Conservation (phyloP, 495 filamentous ascomycete genomes). For the Rusavskia elegans region DNA sequence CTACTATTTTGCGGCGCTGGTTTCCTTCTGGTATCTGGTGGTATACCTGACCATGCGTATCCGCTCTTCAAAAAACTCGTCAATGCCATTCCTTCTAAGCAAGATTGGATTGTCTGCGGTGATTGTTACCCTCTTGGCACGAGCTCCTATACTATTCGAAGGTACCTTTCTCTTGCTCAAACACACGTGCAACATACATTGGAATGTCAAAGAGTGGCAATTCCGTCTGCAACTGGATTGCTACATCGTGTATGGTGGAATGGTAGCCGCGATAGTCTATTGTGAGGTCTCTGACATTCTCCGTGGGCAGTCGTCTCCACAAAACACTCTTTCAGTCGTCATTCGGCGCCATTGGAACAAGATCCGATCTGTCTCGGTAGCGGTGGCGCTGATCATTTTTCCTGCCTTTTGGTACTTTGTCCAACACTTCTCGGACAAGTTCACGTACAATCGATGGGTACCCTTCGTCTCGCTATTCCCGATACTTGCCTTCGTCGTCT, state of each 20-base stretch:
- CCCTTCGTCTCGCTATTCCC: conserved; percentile 39
- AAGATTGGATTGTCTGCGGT: conserved; percentile 34
- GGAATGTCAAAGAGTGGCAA: conserved; percentile 29
- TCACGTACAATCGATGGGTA: conserved; percentile 31
- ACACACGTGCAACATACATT: conserved; percentile 22
- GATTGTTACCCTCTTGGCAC: conserved; percentile 25
- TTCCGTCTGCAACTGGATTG: conserved; percentile 31
- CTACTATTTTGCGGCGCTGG: conserved; percentile 45
- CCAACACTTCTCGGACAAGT: conserved; percentile 18
- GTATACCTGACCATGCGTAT: conserved; percentile 32
- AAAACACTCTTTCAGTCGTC: background rate
- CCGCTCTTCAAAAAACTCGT: conserved; percentile 23
- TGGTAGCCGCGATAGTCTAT: conserved; percentile 29
- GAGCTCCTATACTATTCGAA: conserved; percentile 29
- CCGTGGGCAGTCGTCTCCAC: background rate
- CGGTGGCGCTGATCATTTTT: conserved; percentile 12
- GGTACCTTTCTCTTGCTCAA: conserved; percentile 19
- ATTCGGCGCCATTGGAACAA: conserved; percentile 10
- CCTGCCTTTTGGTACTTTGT: conserved; percentile 20
- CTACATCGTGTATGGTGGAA: conserved; percentile 35
- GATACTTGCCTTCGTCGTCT: conserved; percentile 30
- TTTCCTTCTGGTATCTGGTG: conserved; percentile 45
- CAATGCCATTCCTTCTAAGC: conserved; percentile 22
- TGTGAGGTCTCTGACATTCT: conserved; percentile 11
- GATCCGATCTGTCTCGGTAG: conserved; percentile 8